These are phyloP conservation scores for Penicillium sp. DNA, from an alignment of 2,329 filamentous ascomycete species.

Conservation along the genomic window DNA sequence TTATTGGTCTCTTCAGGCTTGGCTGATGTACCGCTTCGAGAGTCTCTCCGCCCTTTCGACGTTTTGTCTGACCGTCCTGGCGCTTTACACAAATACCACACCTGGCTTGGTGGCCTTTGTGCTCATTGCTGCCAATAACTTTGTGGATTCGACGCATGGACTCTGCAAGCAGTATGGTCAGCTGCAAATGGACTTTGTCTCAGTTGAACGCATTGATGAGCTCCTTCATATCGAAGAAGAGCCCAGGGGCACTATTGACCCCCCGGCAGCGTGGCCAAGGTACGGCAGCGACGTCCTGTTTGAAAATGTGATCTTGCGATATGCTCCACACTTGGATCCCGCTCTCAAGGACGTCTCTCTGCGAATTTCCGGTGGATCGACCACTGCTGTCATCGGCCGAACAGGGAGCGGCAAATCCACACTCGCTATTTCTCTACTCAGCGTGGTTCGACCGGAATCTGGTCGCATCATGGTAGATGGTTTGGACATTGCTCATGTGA, in stretches of 20 bases:
- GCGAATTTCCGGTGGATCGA: slow-evolving; percentile 67
- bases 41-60: slow-evolving; percentile 65
- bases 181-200: slow-evolving; percentile 87
- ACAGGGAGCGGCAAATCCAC: slow-evolving; percentile 80
- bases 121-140: slow-evolving; percentile 59
- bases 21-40: slow-evolving; percentile 77
- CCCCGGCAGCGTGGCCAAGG: slow-evolving; percentile 71
- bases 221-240: slow-evolving; percentile 75
- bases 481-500: slow-evolving; percentile 55
- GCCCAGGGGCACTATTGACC: slow-evolving; percentile 57
- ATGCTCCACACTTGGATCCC: slow-evolving; percentile 70
- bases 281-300: slow-evolving; percentile 68
- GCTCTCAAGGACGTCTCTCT: slow-evolving; percentile 65
- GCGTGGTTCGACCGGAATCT: slow-evolving; percentile 47
- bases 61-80: slow-evolving; percentile 66
- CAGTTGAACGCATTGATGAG: slow-evolving; percentile 79
- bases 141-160: slow-evolving; percentile 63
- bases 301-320: slow-evolving; percentile 69
- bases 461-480: slow-evolving; percentile 57
- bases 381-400: slow-evolving; percentile 72
- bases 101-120: slow-evolving; percentile 80
- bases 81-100: slow-evolving; percentile 66
- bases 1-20: slow-evolving; percentile 83
- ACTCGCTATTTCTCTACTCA: slow-evolving; percentile 57
- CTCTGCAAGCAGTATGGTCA: slow-evolving; percentile 77